Conservation (phyloP, 306 rosid species). For the Trichosanthes cucumerina region DNA sequence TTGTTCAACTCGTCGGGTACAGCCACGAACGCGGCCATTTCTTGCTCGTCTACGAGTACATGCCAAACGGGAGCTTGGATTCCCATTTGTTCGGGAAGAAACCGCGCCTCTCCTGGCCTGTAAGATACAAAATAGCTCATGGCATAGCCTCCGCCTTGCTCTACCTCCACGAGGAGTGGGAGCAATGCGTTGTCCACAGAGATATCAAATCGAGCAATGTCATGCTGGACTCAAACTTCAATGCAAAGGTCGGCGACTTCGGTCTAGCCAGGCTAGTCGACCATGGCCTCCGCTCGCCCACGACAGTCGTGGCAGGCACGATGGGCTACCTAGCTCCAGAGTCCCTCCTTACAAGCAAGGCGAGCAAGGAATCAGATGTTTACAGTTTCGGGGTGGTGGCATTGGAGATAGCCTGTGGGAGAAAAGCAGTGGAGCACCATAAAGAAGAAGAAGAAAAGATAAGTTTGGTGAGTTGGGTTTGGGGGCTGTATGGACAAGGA, state of each 20-base stretch:
- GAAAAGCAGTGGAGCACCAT: neutral
- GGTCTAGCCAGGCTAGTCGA: slow-evolving; percentile 10
- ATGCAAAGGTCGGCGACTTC: slow-evolving; percentile 1
- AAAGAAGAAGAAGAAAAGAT: neutral
- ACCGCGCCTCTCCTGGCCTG: neutral
- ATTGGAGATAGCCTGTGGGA: slow-evolving; percentile 9
- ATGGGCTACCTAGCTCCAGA: slow-evolving; percentile 15
- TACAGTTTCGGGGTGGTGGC: neutral
- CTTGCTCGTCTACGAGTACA: slow-evolving; percentile 1
- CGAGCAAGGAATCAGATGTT: neutral
- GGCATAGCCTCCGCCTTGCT: neutral
- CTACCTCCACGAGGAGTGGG: slow-evolving; percentile 6
- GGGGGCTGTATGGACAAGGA: slow-evolving; percentile 5
- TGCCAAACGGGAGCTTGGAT: slow-evolving; percentile 1
- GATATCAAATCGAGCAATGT: slow-evolving; percentile 1
- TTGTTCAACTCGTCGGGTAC: slow-evolving; percentile 9
- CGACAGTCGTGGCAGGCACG: slow-evolving; percentile 1
- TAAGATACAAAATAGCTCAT: neutral
- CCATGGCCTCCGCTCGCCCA: neutral
- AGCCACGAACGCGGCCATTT: slow-evolving; percentile 3
- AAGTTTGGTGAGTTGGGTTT: slow-evolving; percentile 2
- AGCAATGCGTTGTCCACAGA: slow-evolving; percentile 8
- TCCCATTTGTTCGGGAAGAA: neutral
- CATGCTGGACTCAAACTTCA: slow-evolving; percentile 6
- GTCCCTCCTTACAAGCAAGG: neutral